Base-by-base conservation (phyloP, 306 rosid genomes). In the Senna tora region DNA sequence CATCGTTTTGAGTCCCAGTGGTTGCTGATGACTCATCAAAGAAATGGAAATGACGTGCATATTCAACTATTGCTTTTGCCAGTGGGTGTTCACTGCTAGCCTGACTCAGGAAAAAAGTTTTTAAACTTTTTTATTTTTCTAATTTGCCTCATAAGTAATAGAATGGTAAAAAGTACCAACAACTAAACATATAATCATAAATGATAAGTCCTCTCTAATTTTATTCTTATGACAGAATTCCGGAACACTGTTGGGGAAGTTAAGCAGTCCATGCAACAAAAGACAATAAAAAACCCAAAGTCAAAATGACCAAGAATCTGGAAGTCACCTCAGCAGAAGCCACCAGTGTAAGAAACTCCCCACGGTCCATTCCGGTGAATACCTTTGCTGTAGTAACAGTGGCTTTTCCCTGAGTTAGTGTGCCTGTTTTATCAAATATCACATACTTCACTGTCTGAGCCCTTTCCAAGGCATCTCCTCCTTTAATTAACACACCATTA, bases 391-490 rank as follows among this genome's bases (percentile, higher is more conserved):
- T 65, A 15, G 89, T 88, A 73, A 88, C 94, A 1, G 87, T 55
- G 22, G 94, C 94, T 78, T 82, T 88, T 69, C 94, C 94, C 80
- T 88, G 94, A 33, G 94, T 88, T 12, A 88, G 80, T 36, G 94
- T 88, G 49, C 94, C 94, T 16, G 94, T 88, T 88, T 88, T 88
- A 73, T 88, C 94, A 73, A 88, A 88, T 71, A 88, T 86, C 42
- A 86, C 83, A 25, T 86, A 82, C 74, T 84, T 82, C 12, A 88
- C 79, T 68, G 73, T 84, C 61, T 88, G 91, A 71, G 94, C 91
- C 80, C 85, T 88, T 81, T 88, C 94, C 69, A 88, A 76, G 57
- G 91, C 94, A 82, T 86, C 91, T 56, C 91, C 94, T 75, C 94
- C 94, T 74, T 88, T 88, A 73, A 88, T 88, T 75, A 88, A 82